Evolutionary conservation across 202 grass and related monocot species (phyloP).

Genomic region (Panicum hallii): DNA sequence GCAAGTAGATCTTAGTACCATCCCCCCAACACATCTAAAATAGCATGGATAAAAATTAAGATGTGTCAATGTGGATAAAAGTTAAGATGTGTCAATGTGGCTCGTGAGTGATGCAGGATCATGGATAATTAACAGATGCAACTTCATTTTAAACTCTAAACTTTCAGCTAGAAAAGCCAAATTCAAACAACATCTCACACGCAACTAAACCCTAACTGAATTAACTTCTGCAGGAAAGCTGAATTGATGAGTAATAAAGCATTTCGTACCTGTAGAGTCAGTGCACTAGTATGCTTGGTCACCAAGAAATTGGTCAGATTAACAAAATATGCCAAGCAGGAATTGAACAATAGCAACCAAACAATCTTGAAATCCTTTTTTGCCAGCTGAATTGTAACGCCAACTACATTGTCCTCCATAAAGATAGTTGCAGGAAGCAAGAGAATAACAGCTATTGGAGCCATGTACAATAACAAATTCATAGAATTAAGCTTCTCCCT

Average conservation of each 20-base stretch:
- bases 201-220: conserved; percentile 14
- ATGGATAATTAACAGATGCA: not conserved
- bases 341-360: conserved; percentile 91
- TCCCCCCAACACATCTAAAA: not conserved
- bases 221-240: not conserved
- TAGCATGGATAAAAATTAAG: conserved; percentile 16
- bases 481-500: conserved; percentile 98
- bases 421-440: conserved; percentile 86
- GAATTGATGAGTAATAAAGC: conserved; percentile 31
- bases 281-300: conserved; percentile 88
- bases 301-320: conserved; percentile 96
- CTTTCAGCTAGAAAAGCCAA: not conserved
- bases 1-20: conserved; percentile 3
- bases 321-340: conserved; percentile 87
- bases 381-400: conserved; percentile 75
- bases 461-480: conserved; percentile 94
- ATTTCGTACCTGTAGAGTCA: conserved; percentile 79
- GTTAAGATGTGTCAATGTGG: not conserved
- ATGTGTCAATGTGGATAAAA: conserved; percentile 11
- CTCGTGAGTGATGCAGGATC: not conserved
- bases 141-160: conserved; percentile 5
- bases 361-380: conserved; percentile 82
- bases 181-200: conserved; percentile 9
- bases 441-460: conserved; percentile 83
- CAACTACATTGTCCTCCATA: conserved; percentile 95